Percentiles rank a stretch among this genome's conserved stretches.
These are phyloP conservation scores for Aspergillus sp. DNA, from an alignment of 2,329 filamentous ascomycete species.

Conservation along the genomic window DNA sequence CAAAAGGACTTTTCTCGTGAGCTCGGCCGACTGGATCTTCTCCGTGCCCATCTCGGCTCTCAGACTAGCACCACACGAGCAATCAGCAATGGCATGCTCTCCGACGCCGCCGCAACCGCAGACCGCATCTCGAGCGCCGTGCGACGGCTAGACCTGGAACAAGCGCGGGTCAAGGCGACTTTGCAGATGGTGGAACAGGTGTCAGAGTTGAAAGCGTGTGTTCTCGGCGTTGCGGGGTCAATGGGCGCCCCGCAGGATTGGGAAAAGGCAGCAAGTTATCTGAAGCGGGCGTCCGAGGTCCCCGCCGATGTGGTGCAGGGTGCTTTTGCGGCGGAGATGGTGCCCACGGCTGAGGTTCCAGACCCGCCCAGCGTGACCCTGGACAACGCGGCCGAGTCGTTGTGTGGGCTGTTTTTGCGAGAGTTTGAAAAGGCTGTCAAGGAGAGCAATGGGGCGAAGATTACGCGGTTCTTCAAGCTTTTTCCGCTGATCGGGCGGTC, in stretches of 20 bases:
- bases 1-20: slow-evolving; percentile 88
- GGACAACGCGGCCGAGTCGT: slow-evolving; percentile 81
- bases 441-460: slow-evolving; percentile 83
- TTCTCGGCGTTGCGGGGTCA: slow-evolving; percentile 88
- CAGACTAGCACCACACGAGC: slow-evolving; percentile 82
- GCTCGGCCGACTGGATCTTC: slow-evolving; percentile 81
- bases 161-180: slow-evolving; percentile 87
- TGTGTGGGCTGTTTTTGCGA: slow-evolving; percentile 87
- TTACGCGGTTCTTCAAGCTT: slow-evolving; percentile 96
- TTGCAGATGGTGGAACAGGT: slow-evolving; percentile 94
- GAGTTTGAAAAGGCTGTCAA: slow-evolving; percentile 93
- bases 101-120: slow-evolving; percentile 82
- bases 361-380: slow-evolving; percentile 87
- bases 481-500: slow-evolving; percentile 91
- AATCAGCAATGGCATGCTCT: slow-evolving; percentile 89
- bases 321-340: slow-evolving; percentile 86
- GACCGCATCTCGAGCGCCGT: slow-evolving; percentile 84
- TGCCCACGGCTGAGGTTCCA: slow-evolving; percentile 93
- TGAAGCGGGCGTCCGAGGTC: slow-evolving; percentile 80
- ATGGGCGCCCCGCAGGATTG: slow-evolving; percentile 99
- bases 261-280: slow-evolving; percentile 92
- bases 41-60: slow-evolving; percentile 84
- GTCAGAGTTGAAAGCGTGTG: slow-evolving; percentile 93
- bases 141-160: slow-evolving; percentile 85
- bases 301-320: slow-evolving; percentile 80